Percentiles rank a stretch among this genome's conserved stretches.
Conservation (phyloP, 306 rosid genomes). For the Dalbergia oliveri region DNA sequence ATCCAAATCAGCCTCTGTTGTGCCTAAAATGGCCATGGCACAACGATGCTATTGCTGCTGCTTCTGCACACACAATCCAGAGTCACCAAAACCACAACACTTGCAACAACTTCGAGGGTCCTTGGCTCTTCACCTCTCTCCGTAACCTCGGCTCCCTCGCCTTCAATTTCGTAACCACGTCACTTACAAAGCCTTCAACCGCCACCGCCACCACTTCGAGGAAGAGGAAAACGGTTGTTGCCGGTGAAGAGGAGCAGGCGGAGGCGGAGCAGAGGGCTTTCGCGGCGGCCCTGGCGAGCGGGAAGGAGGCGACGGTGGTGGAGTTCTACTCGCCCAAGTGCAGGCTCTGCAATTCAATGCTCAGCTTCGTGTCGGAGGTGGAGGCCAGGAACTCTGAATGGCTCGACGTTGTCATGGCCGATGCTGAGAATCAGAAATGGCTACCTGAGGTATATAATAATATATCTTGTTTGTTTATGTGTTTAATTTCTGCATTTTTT, state of each 20-base stretch:
- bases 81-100: slow-evolving; percentile 45
- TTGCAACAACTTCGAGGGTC: slow-evolving; percentile 71
- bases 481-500: background rate
- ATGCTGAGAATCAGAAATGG: slow-evolving; percentile 92
- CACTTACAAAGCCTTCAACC: slow-evolving; percentile 55
- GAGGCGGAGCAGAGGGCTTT: slow-evolving; percentile 88
- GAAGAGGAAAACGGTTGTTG: slow-evolving; percentile 44
- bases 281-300: slow-evolving; percentile 80
- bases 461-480: background rate
- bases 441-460: slow-evolving; percentile 60
- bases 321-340: slow-evolving; percentile 95
- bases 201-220: background rate
- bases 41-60: slow-evolving; percentile 36
- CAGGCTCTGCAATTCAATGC: slow-evolving; percentile 77
- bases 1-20: slow-evolving; percentile 55
- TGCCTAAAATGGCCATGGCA: slow-evolving; percentile 88
- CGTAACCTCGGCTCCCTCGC: slow-evolving; percentile 69
- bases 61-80: slow-evolving; percentile 36
- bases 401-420: slow-evolving; percentile 90
- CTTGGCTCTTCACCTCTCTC: slow-evolving; percentile 84
- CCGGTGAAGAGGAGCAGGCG: slow-evolving; percentile 55
- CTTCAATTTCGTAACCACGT: slow-evolving; percentile 50
- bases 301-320: slow-evolving; percentile 76
- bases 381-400: slow-evolving; percentile 75
- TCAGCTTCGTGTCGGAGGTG: slow-evolving; percentile 64